Evolutionary conservation across 345 rosid genomes (phyloP).

Genomic region (Citrus unshiu): DNA sequence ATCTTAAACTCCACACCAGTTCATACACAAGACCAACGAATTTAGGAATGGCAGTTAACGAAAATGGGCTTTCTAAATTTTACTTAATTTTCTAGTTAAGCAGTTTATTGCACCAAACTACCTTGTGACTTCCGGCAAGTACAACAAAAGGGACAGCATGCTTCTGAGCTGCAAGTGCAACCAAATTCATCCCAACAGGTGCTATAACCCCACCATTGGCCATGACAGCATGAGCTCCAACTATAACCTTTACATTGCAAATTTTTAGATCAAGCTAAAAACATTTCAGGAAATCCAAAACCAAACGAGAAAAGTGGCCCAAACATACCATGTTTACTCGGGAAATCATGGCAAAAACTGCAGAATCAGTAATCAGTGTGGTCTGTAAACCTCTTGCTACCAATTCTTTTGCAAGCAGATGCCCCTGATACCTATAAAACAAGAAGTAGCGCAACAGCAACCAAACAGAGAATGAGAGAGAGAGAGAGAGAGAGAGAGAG

Average conservation of each 20-base stretch:
- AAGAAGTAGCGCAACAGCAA: not conserved
- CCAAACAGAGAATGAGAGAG: not conserved
- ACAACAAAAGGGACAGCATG: constrained; percentile 99
- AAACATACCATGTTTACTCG: constrained; percentile 84
- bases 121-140: constrained; percentile 98
- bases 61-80: not conserved
- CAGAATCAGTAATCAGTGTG: constrained; percentile 90
- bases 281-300: not conserved
- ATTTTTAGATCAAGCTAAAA: constrained; percentile 17
- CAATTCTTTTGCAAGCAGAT: constrained; percentile 85
- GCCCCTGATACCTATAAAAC: constrained; percentile 83
- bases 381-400: constrained; percentile 92
- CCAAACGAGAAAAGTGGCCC: not conserved
- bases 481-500: not conserved
- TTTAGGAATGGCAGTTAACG: not conserved
- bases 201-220: constrained; percentile 98
- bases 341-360: constrained; percentile 98
- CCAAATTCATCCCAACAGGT: constrained; percentile 98
- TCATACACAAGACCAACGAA: constrained; percentile 1
- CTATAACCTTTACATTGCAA: constrained; percentile 63
- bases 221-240: constrained; percentile 99
- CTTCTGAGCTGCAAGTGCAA: constrained; percentile 93
- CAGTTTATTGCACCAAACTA: constrained; percentile 16
- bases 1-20: constrained; percentile 8
- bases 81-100: constrained; percentile 6